Evolutionary conservation across 23 red algal species (phyloP), one percentile per base, ranked within the genome.

Genomic region (Pyropia haitanensis): DNA sequence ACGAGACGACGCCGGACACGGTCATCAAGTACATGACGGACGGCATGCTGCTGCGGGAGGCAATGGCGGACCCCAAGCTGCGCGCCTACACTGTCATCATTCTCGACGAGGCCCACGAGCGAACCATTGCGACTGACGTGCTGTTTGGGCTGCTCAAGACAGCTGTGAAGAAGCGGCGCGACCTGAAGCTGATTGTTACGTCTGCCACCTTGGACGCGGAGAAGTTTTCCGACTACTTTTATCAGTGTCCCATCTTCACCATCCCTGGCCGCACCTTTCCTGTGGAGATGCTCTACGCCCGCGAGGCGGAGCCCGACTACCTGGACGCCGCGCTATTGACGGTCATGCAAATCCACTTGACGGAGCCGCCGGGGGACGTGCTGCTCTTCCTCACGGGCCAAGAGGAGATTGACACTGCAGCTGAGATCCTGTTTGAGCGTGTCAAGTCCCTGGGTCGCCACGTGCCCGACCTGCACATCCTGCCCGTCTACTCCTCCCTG

Each of bases 1-100:
- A 98, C 48, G 61, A 63, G 28, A 98, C 94, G 7, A 74, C 81
- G 17, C 32, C 80, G 16, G 86, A 90, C 33, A 98, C 94, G 31
- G 57, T 81, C 49, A 88, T 98, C 60, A 90, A 91, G 60, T 98
- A 98, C 60, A 91, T 98, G 94, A 98, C 94, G 3, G 94, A 98
- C 68, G 94, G 94, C 55, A 89, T 98, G 85, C 57, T 98, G n/a
- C 60, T 98, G 60, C 85, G 94, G 20, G 94, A 98, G 61, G 94
- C 88, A 2, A 32, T 98, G 22, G 79, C 73, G 23, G 94, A 98
- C 60, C 64, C 72, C 10, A 56, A 85, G 55, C 73, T 98, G 2
- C 66, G 72, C 27, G 54, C 80, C 50, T 98, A 98, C 70, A 80
- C 72, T 33, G 85, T 90, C 12, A 85, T 98, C 39, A 98, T 98